A percentile compares a stretch with the other conserved stretches of the same genome.
These are phyloP conservation scores for Vitrella brassicaformis DNA, from an alignment of 73 alveolate genomes.

Conservation along the genomic window DNA sequence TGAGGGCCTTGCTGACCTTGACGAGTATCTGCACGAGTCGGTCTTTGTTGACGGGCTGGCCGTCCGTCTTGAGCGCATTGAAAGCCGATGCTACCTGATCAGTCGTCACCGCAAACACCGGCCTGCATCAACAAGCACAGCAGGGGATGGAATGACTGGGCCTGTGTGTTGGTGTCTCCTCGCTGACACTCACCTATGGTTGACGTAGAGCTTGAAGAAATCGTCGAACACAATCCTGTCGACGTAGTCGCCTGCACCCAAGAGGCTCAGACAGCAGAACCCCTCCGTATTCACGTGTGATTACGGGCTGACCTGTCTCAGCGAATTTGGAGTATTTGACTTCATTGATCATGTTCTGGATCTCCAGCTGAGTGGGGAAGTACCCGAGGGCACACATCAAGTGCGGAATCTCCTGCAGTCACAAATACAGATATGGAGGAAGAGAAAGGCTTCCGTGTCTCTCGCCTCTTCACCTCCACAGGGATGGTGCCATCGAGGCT, in stretches of 20 bases:
- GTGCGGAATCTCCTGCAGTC: conserved; percentile 60
- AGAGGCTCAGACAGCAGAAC: background rate
- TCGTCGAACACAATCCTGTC: conserved; percentile 66
- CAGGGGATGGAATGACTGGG: background rate
- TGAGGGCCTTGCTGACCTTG: too few species aligned
- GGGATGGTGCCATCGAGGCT: conserved; percentile 75
- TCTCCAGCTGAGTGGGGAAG: conserved; percentile 85
- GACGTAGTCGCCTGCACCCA: conserved; percentile 4
- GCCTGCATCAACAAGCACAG: conserved; percentile 6
- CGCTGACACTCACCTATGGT: conserved; percentile 62
- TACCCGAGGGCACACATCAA: conserved; percentile 85
- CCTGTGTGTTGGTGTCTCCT: background rate
- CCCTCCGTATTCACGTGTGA: conserved; percentile 16
- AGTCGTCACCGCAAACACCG: conserved; percentile 35
- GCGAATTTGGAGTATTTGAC: conserved; percentile 79
- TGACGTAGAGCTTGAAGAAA: conserved; percentile 72
- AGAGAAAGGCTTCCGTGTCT: background rate
- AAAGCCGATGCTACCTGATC: background rate
- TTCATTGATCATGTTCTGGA: conserved; percentile 69
- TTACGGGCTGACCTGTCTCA: conserved; percentile 67
- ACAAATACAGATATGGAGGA: background rate
- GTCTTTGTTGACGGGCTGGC: too few species aligned
- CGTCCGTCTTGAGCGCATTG: too few species aligned
- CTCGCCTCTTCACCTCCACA: conserved; percentile 27
- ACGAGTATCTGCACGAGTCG: too few species aligned